Percentiles rank a stretch among this genome's conserved stretches.
phyloP scores from a whole-genome alignment of 2,329 filamentous ascomycete species.

The Plenodomus tracheiphilus region DNA sequence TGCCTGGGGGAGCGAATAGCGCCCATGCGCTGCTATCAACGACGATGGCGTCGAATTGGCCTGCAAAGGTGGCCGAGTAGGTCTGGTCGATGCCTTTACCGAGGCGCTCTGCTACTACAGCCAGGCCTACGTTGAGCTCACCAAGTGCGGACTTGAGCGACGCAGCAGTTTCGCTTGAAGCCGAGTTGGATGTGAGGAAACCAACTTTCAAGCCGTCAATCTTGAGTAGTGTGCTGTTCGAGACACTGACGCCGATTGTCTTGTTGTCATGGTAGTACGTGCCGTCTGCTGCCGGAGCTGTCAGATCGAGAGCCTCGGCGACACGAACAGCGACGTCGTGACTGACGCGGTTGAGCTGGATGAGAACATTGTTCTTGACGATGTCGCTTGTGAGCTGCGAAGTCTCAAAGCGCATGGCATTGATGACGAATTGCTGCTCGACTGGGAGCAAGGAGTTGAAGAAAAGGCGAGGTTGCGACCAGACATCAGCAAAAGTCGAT shows the following conservation, averaged over 20 bases:
- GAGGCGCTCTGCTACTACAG: constrained; percentile 65
- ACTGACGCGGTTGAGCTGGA: constrained; percentile 69
- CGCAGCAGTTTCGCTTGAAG: constrained; percentile 48
- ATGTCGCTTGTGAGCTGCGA: constrained; percentile 60
- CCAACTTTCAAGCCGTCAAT: constrained; percentile 68
- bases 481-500: constrained; percentile 70
- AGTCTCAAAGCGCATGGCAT: constrained; percentile 73
- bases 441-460: constrained; percentile 69
- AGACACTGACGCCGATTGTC: constrained; percentile 64
- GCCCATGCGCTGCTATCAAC: constrained; percentile 57
- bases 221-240: constrained; percentile 60
- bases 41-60: constrained; percentile 65
- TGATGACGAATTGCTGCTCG: constrained; percentile 73
- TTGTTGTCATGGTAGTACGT: constrained; percentile 72
- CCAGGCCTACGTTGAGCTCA: constrained; percentile 57
- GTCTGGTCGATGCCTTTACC: constrained; percentile 60
- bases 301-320: constrained; percentile 62
- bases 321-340: constrained; percentile 70
- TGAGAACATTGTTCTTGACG: constrained; percentile 68
- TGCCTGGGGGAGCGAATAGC: constrained; percentile 57
- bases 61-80: constrained; percentile 67
- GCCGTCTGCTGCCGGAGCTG: constrained; percentile 61
- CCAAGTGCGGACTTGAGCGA: constrained; percentile 59
- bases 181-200: constrained; percentile 59
- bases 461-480: constrained; percentile 73